phyloP scores from a whole-genome alignment of 495 filamentous ascomycete genomes.

The Lasiosphaeriaceae sp. region DNA sequence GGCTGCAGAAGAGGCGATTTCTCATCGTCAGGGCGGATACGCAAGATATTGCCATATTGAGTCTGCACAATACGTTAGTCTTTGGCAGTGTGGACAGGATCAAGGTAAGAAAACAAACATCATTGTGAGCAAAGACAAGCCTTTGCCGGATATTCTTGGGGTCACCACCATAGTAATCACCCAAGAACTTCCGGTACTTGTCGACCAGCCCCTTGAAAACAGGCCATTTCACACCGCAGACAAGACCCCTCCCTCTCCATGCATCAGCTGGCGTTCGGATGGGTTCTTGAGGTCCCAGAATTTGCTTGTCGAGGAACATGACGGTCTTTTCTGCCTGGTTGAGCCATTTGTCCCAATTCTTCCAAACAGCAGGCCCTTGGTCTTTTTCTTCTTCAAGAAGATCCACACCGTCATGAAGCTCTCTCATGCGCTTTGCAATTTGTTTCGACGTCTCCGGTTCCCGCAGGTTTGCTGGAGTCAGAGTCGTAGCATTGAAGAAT shows the following conservation, averaged over 20 bases:
- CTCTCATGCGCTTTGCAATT: constrained; percentile 97
- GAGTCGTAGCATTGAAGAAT: constrained; percentile 75
- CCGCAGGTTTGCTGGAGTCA: constrained; percentile 74
- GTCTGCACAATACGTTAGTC: constrained; percentile 50
- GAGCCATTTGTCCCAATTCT: constrained; percentile 95
- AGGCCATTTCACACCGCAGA: constrained; percentile 84
- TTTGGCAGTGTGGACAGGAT: constrained; percentile 7
- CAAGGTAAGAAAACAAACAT: constrained; percentile 55
- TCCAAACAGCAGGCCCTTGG: constrained; percentile 77
- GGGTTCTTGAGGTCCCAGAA: constrained; percentile 29
- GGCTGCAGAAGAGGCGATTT: constrained; percentile 83
- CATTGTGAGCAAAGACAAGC: constrained; percentile 95
- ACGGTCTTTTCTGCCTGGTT: constrained; percentile 73
- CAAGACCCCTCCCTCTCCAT: constrained; percentile 66
- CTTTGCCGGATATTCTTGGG: constrained; percentile 60
- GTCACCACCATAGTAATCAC: constrained; percentile 67
- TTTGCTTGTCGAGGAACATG: constrained; percentile 68
- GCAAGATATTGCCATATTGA: constrained; percentile 96
- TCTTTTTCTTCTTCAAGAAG: constrained; percentile 72
- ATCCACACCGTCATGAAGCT: constrained; percentile 91
- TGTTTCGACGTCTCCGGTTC: constrained; percentile 79
- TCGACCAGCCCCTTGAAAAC: constrained; percentile 71
- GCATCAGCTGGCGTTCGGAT: constrained; percentile 32
- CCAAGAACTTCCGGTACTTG: constrained; percentile 71
- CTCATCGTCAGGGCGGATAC: constrained; percentile 75